Percentiles rank a stretch among this genome's conserved stretches.
Evolutionary conservation across 2,329 filamentous ascomycete genomes (phyloP).

Genomic region (Chaetomiaceae sp.): DNA sequence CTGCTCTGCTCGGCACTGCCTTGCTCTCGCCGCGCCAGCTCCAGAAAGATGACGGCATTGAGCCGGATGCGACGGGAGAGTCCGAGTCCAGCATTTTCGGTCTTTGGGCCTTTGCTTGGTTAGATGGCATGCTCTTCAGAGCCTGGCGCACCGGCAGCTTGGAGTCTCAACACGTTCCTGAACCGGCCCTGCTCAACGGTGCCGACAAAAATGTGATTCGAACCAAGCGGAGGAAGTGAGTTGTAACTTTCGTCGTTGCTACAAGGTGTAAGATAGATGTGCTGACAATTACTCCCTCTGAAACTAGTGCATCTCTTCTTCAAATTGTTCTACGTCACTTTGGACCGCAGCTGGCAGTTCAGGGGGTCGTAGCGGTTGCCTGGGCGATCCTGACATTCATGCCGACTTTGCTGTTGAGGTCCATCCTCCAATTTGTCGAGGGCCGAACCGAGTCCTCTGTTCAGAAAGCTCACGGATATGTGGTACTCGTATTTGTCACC

Average conservation of each 20-base stretch:
- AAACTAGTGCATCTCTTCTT: conserved; percentile 8
- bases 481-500: conserved; percentile 78
- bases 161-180: conserved; percentile 3
- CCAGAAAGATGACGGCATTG: conserved; percentile 3
- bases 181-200: conserved; percentile 6
- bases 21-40: conserved; percentile 11
- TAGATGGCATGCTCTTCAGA: conserved; percentile 13
- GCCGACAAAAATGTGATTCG: conserved; percentile 5
- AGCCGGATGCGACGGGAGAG: conserved; percentile 5
- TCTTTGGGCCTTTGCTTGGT: conserved; percentile 12
- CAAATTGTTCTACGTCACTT: conserved; percentile 11
- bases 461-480: conserved; percentile 91
- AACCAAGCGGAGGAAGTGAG: conserved; percentile 7
- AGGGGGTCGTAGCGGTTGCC: conserved; percentile 8
- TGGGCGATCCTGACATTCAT: conserved; percentile 12
- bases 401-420: conserved; percentile 11
- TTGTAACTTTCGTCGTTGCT: conserved; percentile 1
- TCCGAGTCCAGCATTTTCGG: conserved; percentile 15
- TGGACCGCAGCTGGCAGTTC: conserved; percentile 9
- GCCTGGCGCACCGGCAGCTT: conserved; percentile 10
- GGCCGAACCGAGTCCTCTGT: conserved; percentile 65
- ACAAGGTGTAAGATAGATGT: not conserved
- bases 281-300: not conserved
- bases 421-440: conserved; percentile 91
- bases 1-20: conserved; percentile 8